Percentiles rank a stretch among this genome's conserved stretches.
Evolutionary conservation across 768 basidiomycete species (phyloP).

Genomic region (Ephemerocybe angulata): DNA sequence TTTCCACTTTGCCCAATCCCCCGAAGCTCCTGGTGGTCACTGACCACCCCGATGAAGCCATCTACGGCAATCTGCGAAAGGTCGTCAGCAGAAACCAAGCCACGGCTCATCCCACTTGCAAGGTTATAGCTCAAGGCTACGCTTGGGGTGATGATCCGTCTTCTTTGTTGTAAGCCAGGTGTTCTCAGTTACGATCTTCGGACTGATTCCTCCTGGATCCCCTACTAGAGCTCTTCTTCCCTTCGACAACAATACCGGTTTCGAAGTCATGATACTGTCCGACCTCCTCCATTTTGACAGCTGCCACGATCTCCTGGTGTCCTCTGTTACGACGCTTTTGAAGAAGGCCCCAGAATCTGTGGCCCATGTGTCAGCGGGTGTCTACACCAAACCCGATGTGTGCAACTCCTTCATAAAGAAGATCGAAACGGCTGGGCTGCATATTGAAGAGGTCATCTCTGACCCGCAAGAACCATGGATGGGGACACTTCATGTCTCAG

Average conservation of each 20-base stretch:
- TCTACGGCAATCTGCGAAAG: slow-evolving; percentile 50
- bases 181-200: background rate
- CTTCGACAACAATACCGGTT: slow-evolving; percentile 28
- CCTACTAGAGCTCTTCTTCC: slow-evolving; percentile 19
- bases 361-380: slow-evolving; percentile 62
- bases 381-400: slow-evolving; percentile 51
- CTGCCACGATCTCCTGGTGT: slow-evolving; percentile 55
- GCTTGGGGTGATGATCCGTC: slow-evolving; percentile 59
- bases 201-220: background rate
- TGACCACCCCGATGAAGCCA: slow-evolving; percentile 65
- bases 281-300: slow-evolving; percentile 68
- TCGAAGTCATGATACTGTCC: slow-evolving; percentile 62
- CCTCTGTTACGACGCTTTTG: slow-evolving; percentile 49
- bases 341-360: slow-evolving; percentile 35
- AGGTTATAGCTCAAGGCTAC: slow-evolving; percentile 47
- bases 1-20: slow-evolving; percentile 40
- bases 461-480: slow-evolving; percentile 39
- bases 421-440: slow-evolving; percentile 37
- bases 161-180: slow-evolving; percentile 48
- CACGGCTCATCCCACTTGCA: slow-evolving; percentile 34
- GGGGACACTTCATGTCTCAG: slow-evolving; percentile 39
- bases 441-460: slow-evolving; percentile 41
- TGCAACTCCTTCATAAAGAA: slow-evolving; percentile 52
- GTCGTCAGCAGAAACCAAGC: slow-evolving; percentile 53
- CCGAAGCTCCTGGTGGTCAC: slow-evolving; percentile 58